Percentiles rank a stretch among this genome's conserved stretches.
Evolutionary conservation across 2,329 filamentous ascomycete genomes (phyloP).

Genomic region (Pleomassaria siparia): DNA sequence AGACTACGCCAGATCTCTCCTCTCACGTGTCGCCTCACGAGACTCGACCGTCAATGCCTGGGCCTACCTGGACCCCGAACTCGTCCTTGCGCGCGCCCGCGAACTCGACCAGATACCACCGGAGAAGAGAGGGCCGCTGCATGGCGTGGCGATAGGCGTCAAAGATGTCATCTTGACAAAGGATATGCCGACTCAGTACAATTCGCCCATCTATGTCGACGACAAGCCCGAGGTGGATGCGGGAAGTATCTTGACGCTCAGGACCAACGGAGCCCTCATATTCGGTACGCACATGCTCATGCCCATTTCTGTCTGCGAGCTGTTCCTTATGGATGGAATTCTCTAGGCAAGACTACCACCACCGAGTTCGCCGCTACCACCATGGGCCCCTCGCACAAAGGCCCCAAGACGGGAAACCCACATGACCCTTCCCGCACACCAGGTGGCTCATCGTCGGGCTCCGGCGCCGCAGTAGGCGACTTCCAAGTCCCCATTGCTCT

Average conservation of each 20-base stretch:
- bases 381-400: conserved; percentile 42
- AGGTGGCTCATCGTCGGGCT: conserved; percentile 68
- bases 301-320: not conserved
- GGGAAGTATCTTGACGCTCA: conserved; percentile 54
- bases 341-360: conserved; percentile 55
- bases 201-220: conserved; percentile 57
- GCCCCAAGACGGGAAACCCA: conserved; percentile 59
- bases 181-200: conserved; percentile 61
- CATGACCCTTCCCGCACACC: conserved; percentile 57
- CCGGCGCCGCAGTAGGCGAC: conserved; percentile 66
- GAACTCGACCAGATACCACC: conserved; percentile 53
- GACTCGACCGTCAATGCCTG: conserved; percentile 31
- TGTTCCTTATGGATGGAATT: not conserved
- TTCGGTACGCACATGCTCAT: conserved; percentile 33
- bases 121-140: conserved; percentile 55
- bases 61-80: conserved; percentile 31
- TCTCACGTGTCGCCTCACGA: conserved; percentile 27
- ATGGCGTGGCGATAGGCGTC: conserved; percentile 60
- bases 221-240: conserved; percentile 54
- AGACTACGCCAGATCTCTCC: conserved; percentile 31
- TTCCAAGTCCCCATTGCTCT: conserved; percentile 62
- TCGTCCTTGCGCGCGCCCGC: conserved; percentile 54
- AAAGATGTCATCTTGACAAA: conserved; percentile 61
- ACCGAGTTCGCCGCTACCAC: conserved; percentile 65
- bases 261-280: conserved; percentile 60